These are phyloP conservation scores for Tilletia caries DNA, from an alignment of 1,284 basidiomycete genomes.

Conservation along the genomic window DNA sequence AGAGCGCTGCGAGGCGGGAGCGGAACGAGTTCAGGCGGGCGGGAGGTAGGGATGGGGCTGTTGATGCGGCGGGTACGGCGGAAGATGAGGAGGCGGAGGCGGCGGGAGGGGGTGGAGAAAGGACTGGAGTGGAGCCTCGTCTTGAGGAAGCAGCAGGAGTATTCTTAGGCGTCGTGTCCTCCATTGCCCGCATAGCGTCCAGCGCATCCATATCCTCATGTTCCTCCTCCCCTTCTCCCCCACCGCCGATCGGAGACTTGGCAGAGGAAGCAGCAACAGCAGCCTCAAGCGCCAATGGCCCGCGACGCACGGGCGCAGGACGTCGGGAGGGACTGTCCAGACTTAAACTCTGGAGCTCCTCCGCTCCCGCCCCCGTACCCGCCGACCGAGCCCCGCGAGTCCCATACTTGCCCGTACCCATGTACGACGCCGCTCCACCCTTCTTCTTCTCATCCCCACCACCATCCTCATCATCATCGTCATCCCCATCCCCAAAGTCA, in stretches of 20 bases:
- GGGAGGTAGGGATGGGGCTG: not conserved
- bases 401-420: constrained; percentile 64
- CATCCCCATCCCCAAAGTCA: constrained; percentile 19
- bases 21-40: constrained; percentile 33
- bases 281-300: constrained; percentile 45
- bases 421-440: constrained; percentile 22
- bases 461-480: constrained; percentile 23
- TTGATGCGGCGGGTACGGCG: constrained; percentile 1
- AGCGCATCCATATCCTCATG: constrained; percentile 29
- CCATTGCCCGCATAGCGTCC: constrained; percentile 39
- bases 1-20: constrained; percentile 66
- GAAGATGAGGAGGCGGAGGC: too few species aligned
- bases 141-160: not conserved
- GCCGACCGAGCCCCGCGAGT: constrained; percentile 58
- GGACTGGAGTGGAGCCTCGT: not conserved
- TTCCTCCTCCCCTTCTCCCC: constrained; percentile 23
- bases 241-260: constrained; percentile 9
- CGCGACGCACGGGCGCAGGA: constrained; percentile 28
- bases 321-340: constrained; percentile 30
- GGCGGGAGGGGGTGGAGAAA: too few species aligned
- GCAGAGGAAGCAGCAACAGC: constrained; percentile 13
- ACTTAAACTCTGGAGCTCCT: not conserved
- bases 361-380: constrained; percentile 45
- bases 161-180: constrained; percentile 1
- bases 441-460: not conserved